phyloP scores from a whole-genome alignment of 148 eudicot species.

The Fagopyrum homotropicum region DNA sequence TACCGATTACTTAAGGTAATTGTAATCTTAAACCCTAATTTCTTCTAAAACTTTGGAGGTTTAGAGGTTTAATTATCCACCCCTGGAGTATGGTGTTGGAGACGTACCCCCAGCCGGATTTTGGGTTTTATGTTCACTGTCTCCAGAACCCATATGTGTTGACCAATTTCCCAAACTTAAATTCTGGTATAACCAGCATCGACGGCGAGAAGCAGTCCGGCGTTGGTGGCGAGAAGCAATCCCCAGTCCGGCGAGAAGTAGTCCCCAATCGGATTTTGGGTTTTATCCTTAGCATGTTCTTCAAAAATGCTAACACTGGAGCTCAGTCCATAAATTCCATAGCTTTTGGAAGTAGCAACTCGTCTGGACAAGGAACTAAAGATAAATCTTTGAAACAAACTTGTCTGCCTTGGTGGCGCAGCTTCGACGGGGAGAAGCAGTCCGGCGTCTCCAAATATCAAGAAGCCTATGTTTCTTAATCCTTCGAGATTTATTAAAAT shows the following conservation, averaged over 20 bases:
- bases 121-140: no score
- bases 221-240: constrained; percentile 48
- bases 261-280: constrained; percentile 51
- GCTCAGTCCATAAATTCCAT: constrained; percentile 38
- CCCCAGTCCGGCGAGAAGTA: constrained; percentile 35
- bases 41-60: no score
- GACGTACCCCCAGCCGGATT: no score
- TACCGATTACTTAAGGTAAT: no score
- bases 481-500: no score
- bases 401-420: constrained; percentile 99
- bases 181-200: constrained; percentile 88
- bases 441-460: no score
- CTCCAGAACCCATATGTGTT: constrained; percentile 3
- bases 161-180: constrained; percentile 82
- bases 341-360: constrained; percentile 80
- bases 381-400: constrained; percentile 44
- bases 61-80: no score
- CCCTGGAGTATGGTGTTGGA: no score
- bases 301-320: constrained; percentile 56
- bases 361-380: constrained; percentile 64
- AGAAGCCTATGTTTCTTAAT: no score
- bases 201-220: constrained; percentile 84
- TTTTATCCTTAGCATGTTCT: constrained; percentile 77
- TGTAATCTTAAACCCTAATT: no score
- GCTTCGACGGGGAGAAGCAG: constrained; percentile 48